phyloP scores from a whole-genome alignment of 2,329 filamentous ascomycete genomes.

The Colletotrichum caudatum region DNA sequence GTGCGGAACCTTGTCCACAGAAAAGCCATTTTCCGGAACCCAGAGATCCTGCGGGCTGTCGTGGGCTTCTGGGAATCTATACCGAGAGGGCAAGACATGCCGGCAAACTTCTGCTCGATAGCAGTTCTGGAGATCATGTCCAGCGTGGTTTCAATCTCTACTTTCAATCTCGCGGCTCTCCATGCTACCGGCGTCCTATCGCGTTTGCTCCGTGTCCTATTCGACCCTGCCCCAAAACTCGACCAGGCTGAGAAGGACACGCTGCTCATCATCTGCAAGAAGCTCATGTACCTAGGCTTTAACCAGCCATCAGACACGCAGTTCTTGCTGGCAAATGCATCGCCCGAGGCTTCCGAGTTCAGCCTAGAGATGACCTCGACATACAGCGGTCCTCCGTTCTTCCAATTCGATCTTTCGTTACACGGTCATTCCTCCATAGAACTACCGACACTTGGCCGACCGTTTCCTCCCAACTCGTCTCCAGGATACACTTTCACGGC shows the following conservation, averaged over 20 bases:
- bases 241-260: constrained; percentile 67
- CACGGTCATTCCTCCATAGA: constrained; percentile 93
- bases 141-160: constrained; percentile 69
- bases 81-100: constrained; percentile 58
- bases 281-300: constrained; percentile 80
- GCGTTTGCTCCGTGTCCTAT: constrained; percentile 72
- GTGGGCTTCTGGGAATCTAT: constrained; percentile 74
- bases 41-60: constrained; percentile 72
- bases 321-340: constrained; percentile 70
- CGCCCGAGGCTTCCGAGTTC: constrained; percentile 73
- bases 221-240: constrained; percentile 64
- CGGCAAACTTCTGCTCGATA: constrained; percentile 68
- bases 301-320: constrained; percentile 86
- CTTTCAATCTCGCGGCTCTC: constrained; percentile 77
- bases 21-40: constrained; percentile 67
- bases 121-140: constrained; percentile 74
- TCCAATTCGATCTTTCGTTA: constrained; percentile 93
- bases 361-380: constrained; percentile 77
- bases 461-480: constrained; percentile 84
- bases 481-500: constrained; percentile 91
- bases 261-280: constrained; percentile 75
- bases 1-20: constrained; percentile 64
- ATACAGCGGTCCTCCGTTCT: constrained; percentile 83
- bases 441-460: constrained; percentile 83
- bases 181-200: constrained; percentile 79